Evolutionary conservation across 768 basidiomycete genomes (phyloP).

Genomic region (Leucogyrophana mollusca): DNA sequence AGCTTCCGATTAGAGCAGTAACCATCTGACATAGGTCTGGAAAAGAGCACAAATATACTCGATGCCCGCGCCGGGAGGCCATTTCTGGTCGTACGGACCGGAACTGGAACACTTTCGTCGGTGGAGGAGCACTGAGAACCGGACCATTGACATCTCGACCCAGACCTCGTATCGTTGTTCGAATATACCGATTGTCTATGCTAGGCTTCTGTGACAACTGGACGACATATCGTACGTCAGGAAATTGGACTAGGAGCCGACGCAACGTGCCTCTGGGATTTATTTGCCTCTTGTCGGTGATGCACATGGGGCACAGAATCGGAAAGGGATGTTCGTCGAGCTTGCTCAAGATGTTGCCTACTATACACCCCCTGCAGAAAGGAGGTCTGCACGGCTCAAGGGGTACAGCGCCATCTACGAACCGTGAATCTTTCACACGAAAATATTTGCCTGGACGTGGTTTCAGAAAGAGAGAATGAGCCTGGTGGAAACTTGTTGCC

Average conservation of each 20-base stretch:
- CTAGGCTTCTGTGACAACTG: slow-evolving; percentile 38
- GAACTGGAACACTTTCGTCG: slow-evolving; percentile 61
- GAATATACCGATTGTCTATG: slow-evolving; percentile 44
- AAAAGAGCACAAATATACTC: too few species aligned
- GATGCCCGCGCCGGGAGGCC: too few species aligned
- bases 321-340: slow-evolving; percentile 57
- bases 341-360: slow-evolving; percentile 40
- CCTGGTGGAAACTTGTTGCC: too few species aligned
- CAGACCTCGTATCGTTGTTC: slow-evolving; percentile 41
- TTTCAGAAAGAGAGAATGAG: too few species aligned
- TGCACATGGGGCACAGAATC: slow-evolving; percentile 59
- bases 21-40: too few species aligned
- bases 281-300: slow-evolving; percentile 28
- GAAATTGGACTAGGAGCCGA: not conserved
- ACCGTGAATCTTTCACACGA: too few species aligned
- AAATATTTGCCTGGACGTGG: too few species aligned
- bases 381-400: slow-evolving; percentile 47
- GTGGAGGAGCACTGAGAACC: slow-evolving; percentile 38
- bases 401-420: slow-evolving; percentile 35
- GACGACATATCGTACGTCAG: not conserved
- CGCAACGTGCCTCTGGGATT: slow-evolving; percentile 31
- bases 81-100: too few species aligned
- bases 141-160: slow-evolving; percentile 45
- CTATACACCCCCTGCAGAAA: slow-evolving; percentile 55
- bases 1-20: too few species aligned